phyloP scores from a whole-genome alignment of 257 asterid species.

The Solanum corneliomulleri region DNA sequence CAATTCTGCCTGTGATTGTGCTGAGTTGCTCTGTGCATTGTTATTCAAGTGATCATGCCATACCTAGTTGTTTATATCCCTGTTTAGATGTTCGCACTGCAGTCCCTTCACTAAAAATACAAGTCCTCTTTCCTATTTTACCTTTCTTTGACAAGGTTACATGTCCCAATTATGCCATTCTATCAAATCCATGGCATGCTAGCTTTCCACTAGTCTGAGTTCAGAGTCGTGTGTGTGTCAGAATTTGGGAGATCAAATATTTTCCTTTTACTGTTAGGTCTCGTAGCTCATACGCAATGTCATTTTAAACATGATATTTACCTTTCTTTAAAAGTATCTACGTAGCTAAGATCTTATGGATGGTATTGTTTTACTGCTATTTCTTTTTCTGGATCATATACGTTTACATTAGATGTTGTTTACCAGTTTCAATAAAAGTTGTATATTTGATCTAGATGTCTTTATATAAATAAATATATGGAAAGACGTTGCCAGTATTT shows the following conservation, averaged over 20 bases:
- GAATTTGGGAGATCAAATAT: background rate
- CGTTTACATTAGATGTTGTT: background rate
- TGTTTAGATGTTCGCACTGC: background rate
- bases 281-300: background rate
- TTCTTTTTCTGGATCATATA: background rate
- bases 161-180: background rate
- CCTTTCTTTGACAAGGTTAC: background rate
- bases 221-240: background rate
- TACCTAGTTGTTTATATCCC: background rate
- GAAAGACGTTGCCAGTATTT: background rate
- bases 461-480: background rate
- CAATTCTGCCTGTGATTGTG: background rate
- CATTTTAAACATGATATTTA: background rate
- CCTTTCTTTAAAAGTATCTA: background rate
- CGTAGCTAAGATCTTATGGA: background rate
- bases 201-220: background rate
- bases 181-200: background rate
- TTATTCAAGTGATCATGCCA: background rate
- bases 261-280: background rate
- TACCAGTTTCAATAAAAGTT: background rate
- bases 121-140: background rate
- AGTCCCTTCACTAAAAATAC: background rate
- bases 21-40: background rate
- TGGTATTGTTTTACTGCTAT: background rate
- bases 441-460: background rate